These are phyloP conservation scores for Prinsepia uniflora DNA, from an alignment of 306 rosid genomes.

Conservation along the genomic window DNA sequence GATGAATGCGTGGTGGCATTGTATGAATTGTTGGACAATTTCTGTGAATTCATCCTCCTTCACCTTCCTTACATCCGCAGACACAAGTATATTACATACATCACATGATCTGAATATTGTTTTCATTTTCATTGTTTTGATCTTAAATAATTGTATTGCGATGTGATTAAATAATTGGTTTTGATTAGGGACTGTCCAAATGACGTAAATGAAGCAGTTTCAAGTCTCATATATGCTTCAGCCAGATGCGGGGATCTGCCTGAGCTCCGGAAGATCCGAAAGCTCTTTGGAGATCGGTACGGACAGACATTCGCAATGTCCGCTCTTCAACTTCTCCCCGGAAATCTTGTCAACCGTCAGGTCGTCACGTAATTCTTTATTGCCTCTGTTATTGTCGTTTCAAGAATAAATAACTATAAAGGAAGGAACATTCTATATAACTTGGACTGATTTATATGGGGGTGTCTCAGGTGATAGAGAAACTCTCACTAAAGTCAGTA, in stretches of 20 bases:
- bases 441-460: no score
- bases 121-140: background rate
- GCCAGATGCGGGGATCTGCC: conserved; percentile 87
- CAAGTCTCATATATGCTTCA: conserved; percentile 81
- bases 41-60: conserved; percentile 54
- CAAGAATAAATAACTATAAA: no score
- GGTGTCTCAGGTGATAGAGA: conserved; percentile 51
- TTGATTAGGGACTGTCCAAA: conserved; percentile 53
- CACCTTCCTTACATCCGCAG: conserved; percentile 56
- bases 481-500: conserved; percentile 36
- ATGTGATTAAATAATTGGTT: background rate
- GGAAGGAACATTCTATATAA: no score
- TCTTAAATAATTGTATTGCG: background rate
- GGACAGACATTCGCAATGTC: conserved; percentile 48
- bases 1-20: conserved; percentile 47
- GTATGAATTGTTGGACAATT: conserved; percentile 58
- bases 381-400: no score
- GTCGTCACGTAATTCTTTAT: conserved; percentile 22
- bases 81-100: conserved; percentile 45
- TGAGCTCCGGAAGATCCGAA: conserved; percentile 67
- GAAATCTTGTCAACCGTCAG: conserved; percentile 71
- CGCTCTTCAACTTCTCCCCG: conserved; percentile 60
- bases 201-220: conserved; percentile 79
- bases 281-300: conserved; percentile 65
- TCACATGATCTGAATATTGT: background rate